Percentiles rank a stretch among this genome's conserved stretches.
Evolutionary conservation across 2,329 filamentous ascomycete genomes (phyloP).

Genomic region (Sclerotinia minor): DNA sequence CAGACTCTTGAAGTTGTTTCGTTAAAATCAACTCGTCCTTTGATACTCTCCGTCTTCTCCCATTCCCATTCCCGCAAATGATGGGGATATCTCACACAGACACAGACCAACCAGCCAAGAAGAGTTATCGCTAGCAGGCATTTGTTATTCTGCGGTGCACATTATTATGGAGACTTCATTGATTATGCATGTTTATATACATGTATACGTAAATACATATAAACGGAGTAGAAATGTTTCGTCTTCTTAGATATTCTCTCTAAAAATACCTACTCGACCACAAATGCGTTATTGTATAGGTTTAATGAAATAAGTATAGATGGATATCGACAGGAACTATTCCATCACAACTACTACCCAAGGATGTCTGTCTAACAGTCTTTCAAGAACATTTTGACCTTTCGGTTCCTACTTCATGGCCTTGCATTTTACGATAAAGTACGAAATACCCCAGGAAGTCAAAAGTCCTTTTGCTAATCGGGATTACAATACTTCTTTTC

Average conservation of each 20-base stretch:
- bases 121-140: neutral
- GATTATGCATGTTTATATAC: neutral
- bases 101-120: constrained; percentile 2
- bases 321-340: neutral
- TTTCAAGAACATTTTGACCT: no score
- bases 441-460: neutral
- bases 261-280: neutral
- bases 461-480: neutral
- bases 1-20: constrained; percentile 8
- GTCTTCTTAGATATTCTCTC: neutral
- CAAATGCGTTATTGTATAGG: neutral
- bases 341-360: neutral
- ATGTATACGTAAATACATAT: neutral
- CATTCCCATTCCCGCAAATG: constrained; percentile 7
- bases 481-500: neutral
- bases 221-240: neutral
- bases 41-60: neutral
- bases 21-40: constrained; percentile 3
- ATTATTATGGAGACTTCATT: neutral
- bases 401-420: neutral
- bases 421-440: neutral
- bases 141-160: neutral
- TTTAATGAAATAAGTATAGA: neutral
- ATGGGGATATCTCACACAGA: neutral
- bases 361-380: no score